A percentile compares a stretch with the other conserved stretches of the same genome.
phyloP scores from a whole-genome alignment of 495 filamentous ascomycete species.

The Tuber indicum region DNA sequence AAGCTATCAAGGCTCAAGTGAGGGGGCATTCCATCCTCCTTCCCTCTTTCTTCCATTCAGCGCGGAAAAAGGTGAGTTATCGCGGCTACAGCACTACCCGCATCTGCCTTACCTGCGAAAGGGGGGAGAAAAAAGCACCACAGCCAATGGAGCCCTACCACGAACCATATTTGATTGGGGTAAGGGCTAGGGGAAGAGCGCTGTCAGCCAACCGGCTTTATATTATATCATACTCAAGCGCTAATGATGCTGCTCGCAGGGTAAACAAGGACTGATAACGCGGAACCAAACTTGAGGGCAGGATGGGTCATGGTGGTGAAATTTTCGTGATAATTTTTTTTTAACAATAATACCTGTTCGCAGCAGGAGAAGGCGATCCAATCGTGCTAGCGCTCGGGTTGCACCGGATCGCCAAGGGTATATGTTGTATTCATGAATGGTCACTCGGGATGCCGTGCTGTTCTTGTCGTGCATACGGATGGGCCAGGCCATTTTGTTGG shows the following conservation, averaged over 20 bases:
- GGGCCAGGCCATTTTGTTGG: neutral
- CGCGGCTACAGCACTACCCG: neutral
- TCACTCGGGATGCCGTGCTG: neutral
- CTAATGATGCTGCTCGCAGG: neutral
- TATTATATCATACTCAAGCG: neutral
- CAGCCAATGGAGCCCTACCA: neutral
- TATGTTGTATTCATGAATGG: neutral
- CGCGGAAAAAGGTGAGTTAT: neutral
- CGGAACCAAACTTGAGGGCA: neutral
- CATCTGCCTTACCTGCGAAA: neutral
- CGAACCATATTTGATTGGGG: neutral
- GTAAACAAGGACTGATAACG: neutral
- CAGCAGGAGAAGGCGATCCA: neutral
- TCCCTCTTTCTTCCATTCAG: neutral
- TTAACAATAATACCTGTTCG: neutral
- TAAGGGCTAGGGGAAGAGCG: neutral
- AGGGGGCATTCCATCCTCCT: constrained; percentile 1
- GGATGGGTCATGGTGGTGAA: neutral
- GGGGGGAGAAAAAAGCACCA: neutral
- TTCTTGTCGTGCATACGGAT: neutral
- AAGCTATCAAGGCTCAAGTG: neutral
- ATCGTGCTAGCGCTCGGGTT: neutral
- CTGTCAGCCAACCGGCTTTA: neutral
- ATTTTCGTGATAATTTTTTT: neutral
- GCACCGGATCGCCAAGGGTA: neutral